Percentiles rank a stretch among this genome's conserved stretches.
These are phyloP conservation scores for Micromonas commoda DNA, from an alignment of 139 green algal genomes.

Conservation along the genomic window DNA sequence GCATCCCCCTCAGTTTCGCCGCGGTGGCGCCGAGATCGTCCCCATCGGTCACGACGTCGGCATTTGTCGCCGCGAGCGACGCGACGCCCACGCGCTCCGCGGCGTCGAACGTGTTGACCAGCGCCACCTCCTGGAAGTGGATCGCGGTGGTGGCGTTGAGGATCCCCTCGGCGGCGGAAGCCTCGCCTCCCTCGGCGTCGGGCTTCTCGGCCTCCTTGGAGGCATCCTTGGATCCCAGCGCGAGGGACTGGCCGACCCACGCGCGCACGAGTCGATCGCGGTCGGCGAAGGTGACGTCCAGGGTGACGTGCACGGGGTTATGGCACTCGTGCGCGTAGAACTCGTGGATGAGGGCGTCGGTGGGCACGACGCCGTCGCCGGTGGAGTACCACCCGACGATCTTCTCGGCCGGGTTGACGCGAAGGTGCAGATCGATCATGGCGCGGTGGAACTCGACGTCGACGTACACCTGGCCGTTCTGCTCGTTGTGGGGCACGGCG, in stretches of 20 bases:
- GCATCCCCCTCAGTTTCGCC: slow-evolving; percentile 7
- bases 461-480: slow-evolving; percentile 68
- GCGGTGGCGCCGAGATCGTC: slow-evolving; percentile 19
- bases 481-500: slow-evolving; percentile 90
- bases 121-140: background rate
- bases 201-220: no score
- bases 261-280: background rate
- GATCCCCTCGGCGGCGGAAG: background rate
- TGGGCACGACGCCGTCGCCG: slow-evolving; percentile 59
- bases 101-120: background rate
- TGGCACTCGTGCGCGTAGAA: slow-evolving; percentile 15
- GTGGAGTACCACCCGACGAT: slow-evolving; percentile 77
- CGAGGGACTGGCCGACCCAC: no score
- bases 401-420: slow-evolving; percentile 71
- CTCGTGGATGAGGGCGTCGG: slow-evolving; percentile 79
- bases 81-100: slow-evolving; percentile 23
- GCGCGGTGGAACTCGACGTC: slow-evolving; percentile 91
- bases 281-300: slow-evolving; percentile 15
- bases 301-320: slow-evolving; percentile 25
- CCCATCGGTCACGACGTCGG: background rate
- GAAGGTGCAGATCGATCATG: slow-evolving; percentile 82
- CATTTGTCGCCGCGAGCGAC: background rate
- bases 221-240: no score
- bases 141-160: background rate
- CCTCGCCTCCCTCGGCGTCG: background rate